Evolutionary conservation across 768 basidiomycete species (phyloP).

Genomic region (Vararia minispora): DNA sequence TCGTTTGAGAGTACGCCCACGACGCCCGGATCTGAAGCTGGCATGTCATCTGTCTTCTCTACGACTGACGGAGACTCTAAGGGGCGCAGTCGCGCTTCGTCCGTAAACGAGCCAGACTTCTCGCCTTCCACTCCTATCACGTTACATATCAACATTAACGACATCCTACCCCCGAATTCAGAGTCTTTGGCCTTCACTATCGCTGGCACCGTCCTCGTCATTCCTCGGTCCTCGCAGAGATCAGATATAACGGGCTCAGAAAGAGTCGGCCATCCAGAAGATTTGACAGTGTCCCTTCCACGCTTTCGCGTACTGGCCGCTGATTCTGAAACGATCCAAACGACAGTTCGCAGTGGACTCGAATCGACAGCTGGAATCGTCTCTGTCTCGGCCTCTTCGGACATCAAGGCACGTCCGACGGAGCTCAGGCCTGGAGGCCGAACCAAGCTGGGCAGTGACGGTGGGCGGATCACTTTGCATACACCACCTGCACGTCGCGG

Average conservation of each 20-base stretch:
- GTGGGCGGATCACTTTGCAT: conserved; percentile 46
- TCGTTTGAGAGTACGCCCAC: conserved; percentile 62
- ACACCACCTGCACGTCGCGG: no score
- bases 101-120: conserved; percentile 19
- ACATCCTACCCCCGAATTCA: conserved; percentile 53
- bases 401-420: conserved; percentile 52
- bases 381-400: conserved; percentile 51
- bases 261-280: conserved; percentile 20
- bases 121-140: conserved; percentile 54
- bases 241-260: conserved; percentile 14
- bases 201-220: conserved; percentile 52
- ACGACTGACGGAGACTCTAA: conserved; percentile 23
- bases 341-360: conserved; percentile 49
- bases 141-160: conserved; percentile 72
- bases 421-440: conserved; percentile 49
- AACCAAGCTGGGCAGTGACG: conserved; percentile 51
- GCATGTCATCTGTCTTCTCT: conserved; percentile 29
- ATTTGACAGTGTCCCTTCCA: conserved; percentile 50
- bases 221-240: conserved; percentile 27
- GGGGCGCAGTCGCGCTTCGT: conserved; percentile 29
- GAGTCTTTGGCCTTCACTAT: conserved; percentile 57
- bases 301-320: conserved; percentile 59
- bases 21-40: conserved; percentile 32
- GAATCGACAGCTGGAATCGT: conserved; percentile 30
- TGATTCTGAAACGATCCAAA: conserved; percentile 48